Base-by-base conservation (phyloP, 1,139 yeast species). In the Wickerhamomyces sp. region DNA sequence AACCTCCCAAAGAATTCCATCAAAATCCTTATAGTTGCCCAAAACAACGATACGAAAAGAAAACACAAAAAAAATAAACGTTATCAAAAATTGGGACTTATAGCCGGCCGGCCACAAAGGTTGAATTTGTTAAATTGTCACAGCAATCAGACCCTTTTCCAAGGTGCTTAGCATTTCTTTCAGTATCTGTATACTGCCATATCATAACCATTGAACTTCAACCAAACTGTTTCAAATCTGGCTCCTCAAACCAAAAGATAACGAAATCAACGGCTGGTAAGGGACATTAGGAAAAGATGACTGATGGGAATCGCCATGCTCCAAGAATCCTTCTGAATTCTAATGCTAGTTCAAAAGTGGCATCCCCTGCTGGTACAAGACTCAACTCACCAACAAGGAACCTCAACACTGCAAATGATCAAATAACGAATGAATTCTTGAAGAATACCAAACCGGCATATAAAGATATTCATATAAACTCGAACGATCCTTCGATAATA, bases 301-400 rank as follows among this genome's bases (percentile, higher is more conserved):
- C 14, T 14, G 18, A 33, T 6, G 18, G 18, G 18, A 34, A 34
- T 23, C 15, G 11, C 6, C 41, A 27, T 10, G 38, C 33, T 10
- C 53, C 53, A 23, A 45, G 39, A 7, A 51, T 51, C 15, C 42
- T 45, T 6, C 44, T 51, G 36, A 50, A 45, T 39, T 46, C 53
- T 9, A 34, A 37, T 26, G 14, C 47, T 8, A 43, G 41, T 40
- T 43, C 51, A 8, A 14, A 29, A 11, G 9, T 41, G 13, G 32
- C 31, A 23, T 27, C 45, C 13, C 37, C 45, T 2, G 8, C 9
- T 6, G 34, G 40, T 11, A 34, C 45, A 13, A 27, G 41, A 15
- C 6, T 42, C n/a, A 42, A n/a, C 30, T 42, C 45, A 2, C 39
- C 42, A 7, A 23, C 39, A 9, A 37, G 45, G 30, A 31, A 38